Conservation (phyloP, 768 basidiomycete genomes). For the Trametes gibbosa region DNA sequence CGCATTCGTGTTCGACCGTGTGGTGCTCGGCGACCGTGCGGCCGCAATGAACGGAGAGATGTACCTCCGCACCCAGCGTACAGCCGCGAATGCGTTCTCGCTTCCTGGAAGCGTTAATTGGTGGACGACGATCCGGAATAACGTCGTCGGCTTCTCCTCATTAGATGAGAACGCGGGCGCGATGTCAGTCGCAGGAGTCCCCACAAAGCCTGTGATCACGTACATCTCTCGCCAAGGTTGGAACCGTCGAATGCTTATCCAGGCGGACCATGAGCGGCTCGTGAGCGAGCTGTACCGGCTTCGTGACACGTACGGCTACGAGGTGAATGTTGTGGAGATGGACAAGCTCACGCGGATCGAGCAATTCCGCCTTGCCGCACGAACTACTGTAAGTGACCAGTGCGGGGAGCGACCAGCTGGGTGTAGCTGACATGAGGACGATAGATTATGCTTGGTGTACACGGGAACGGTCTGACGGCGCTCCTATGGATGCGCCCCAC, state of each 20-base stretch:
- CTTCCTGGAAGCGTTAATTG: constrained; percentile 76
- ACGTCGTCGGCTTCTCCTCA: constrained; percentile 71
- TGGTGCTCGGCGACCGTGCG: constrained; percentile 82
- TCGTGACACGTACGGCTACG: constrained; percentile 70
- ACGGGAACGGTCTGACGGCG: constrained; percentile 88
- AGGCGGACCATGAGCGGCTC: constrained; percentile 73
- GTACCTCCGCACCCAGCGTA: constrained; percentile 70
- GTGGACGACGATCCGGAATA: constrained; percentile 80
- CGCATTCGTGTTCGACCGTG: constrained; percentile 81
- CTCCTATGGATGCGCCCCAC: constrained; percentile 91
- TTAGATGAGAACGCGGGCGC: constrained; percentile 41
- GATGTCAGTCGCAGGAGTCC: constrained; percentile 33
- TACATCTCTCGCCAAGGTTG: constrained; percentile 89
- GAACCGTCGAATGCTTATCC: constrained; percentile 79
- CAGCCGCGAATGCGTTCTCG: constrained; percentile 69
- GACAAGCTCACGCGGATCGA: constrained; percentile 78
- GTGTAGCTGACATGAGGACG: not conserved
- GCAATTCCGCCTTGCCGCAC: constrained; percentile 75
- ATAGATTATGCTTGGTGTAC: constrained; percentile 93
- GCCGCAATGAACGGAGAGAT: constrained; percentile 74
- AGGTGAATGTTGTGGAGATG: constrained; percentile 85
- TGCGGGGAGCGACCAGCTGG: not conserved
- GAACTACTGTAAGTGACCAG: constrained; percentile 68
- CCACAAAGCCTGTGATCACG: constrained; percentile 75
- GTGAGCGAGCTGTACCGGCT: constrained; percentile 72